Conservation (phyloP, 257 asterid genomes). For the Datura wrightii region DNA sequence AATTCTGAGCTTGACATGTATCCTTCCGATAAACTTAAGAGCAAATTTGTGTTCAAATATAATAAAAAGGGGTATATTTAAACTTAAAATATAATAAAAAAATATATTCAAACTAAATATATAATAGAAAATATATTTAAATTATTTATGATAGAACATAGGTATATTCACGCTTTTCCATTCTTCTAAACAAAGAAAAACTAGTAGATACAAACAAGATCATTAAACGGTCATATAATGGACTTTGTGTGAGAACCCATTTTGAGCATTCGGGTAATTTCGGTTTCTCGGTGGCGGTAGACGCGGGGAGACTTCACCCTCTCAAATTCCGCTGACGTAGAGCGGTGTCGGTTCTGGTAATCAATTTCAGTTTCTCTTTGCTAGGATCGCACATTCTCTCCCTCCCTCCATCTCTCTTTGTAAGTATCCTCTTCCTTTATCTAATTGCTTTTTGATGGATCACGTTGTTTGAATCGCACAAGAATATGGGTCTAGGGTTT, state of each 20-base stretch:
- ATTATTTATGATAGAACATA: no score
- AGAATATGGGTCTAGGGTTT: slow-evolving; percentile 18
- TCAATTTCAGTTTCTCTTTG: slow-evolving; percentile 21
- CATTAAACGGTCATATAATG: background rate
- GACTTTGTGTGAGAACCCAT: background rate
- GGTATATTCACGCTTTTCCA: no score
- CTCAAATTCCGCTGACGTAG: background rate
- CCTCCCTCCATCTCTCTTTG: background rate
- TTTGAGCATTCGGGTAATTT: background rate
- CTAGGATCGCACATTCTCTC: slow-evolving; percentile 12
- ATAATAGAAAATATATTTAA: no score
- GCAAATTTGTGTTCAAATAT: no score
- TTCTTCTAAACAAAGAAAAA: background rate
- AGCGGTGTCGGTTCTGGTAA: background rate
- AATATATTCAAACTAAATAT: no score
- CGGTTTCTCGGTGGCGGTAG: slow-evolving; percentile 17
- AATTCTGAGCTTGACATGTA: no score
- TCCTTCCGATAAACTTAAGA: no score
- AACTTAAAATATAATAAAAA: no score
- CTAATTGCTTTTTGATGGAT: background rate
- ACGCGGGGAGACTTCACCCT: slow-evolving; percentile 1
- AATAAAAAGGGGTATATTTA: no score
- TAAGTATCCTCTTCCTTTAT: background rate
- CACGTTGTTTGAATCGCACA: slow-evolving; percentile 7
- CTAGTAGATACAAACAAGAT: background rate